Evolutionary conservation across 1,139 yeast species (phyloP), one percentile per base, ranked within the genome.

Genomic region (Yamadazyma dushanensis): DNA sequence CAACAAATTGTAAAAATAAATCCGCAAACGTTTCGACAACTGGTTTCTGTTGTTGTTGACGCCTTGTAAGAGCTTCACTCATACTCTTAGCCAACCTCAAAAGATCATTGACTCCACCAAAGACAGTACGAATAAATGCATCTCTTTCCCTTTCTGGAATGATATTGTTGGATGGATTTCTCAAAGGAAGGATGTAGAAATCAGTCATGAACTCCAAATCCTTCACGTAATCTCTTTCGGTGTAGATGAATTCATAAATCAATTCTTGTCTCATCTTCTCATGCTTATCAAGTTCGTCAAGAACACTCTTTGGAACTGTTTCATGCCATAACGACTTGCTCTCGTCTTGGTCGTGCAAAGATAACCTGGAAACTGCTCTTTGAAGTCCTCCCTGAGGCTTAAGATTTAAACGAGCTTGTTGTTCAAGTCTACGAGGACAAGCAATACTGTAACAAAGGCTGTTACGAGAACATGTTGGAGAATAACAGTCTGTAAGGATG

Each of bases 371-470:
- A 32, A 87, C 95, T 6, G 95, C 89, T 29, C 96, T 71, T 46
- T 81, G 78, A 50, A 92, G 72, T 1, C 95, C 95, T 26, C 96
- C 92, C 51, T 86, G 86, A 6, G 95, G 89, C 57, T 88, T 87
- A 78, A 87, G 73, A 51, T 89, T 88, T 41, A 88, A 72, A 39
- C 97, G 72, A 2, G 96, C 96, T 56, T 92, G 97, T 58, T 92
- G 98, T 60, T 92, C 98, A 34, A 92, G 68, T 47, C 98, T 76
- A 49, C 97, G 76, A 8, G 98, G 98, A 63, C 98, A 92, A n/a
- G 97, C 95, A 49, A 92, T 90, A 36, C 96, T 85, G 61, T 92
- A 92, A 62, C 98, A 92, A 29, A 92, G 67, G 24, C 78, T 73
- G 54, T 88, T 95, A 37, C 95, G 70, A 4, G 96, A 83, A 64